A percentile compares a stretch with the other conserved stretches of the same genome.
These are phyloP conservation scores for Vitis riparia DNA, from an alignment of 164 flowering plant species.

Conservation along the genomic window DNA sequence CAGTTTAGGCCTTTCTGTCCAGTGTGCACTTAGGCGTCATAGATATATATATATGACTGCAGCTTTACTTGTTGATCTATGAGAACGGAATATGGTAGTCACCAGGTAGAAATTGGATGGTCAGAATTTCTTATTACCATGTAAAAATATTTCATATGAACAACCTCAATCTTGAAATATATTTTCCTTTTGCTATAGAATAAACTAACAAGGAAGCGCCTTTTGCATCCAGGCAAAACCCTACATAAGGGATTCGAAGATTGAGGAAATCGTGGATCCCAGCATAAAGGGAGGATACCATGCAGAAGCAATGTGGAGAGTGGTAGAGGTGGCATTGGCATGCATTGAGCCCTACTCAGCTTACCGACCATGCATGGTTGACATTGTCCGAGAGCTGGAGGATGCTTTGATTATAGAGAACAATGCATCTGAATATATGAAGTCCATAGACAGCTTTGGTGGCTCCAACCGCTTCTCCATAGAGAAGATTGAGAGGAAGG, in stretches of 20 bases:
- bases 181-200: neutral
- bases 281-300: slow-evolving; percentile 67
- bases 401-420: slow-evolving; percentile 83
- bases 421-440: slow-evolving; percentile 85
- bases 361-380: slow-evolving; percentile 66
- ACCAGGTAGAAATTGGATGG: too few relatives aligned
- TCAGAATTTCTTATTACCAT: too few relatives aligned
- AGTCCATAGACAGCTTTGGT: slow-evolving; percentile 71
- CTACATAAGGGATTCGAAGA: slow-evolving; percentile 53
- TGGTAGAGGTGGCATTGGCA: slow-evolving; percentile 68
- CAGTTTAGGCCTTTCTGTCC: too few relatives aligned
- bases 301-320: slow-evolving; percentile 83
- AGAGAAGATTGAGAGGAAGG: slow-evolving; percentile 44
- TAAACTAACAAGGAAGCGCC: neutral
- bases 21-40: too few relatives aligned
- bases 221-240: slow-evolving; percentile 58
- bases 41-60: too few relatives aligned
- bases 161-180: too few relatives aligned
- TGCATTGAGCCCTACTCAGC: slow-evolving; percentile 69
- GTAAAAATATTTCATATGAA: too few relatives aligned
- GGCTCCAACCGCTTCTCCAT: slow-evolving; percentile 58
- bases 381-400: slow-evolving; percentile 80
- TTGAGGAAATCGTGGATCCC: slow-evolving; percentile 76
- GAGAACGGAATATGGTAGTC: too few relatives aligned
- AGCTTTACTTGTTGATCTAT: too few relatives aligned